Evolutionary conservation across 2,329 filamentous ascomycete species (phyloP).

Genomic region (Plenodomus biglobosus): DNA sequence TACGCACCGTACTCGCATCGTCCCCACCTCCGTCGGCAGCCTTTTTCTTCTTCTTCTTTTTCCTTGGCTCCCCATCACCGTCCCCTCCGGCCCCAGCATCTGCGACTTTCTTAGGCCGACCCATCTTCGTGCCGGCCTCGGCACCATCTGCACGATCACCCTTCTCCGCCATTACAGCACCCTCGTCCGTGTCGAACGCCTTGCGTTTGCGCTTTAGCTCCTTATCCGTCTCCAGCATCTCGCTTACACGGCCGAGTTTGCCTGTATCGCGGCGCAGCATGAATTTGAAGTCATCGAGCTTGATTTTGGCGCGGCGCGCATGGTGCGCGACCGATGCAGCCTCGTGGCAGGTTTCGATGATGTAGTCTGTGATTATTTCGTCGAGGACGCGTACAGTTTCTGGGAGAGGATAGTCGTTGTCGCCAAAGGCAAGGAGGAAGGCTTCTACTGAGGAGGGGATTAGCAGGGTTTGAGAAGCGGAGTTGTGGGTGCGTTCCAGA

Average conservation of each 20-base stretch:
- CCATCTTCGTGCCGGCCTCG: slow-evolving; percentile 9
- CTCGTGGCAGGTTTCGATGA: slow-evolving; percentile 89
- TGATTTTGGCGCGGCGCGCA: slow-evolving; percentile 90
- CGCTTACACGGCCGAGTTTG: slow-evolving; percentile 85
- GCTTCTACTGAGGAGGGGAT: slow-evolving; percentile 59
- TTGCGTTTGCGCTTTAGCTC: slow-evolving; percentile 83
- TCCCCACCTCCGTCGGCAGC: slow-evolving; percentile 13
- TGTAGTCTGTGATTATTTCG: slow-evolving; percentile 91
- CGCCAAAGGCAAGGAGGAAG: slow-evolving; percentile 79
- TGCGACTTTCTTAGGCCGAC: slow-evolving; percentile 3
- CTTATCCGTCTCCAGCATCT: slow-evolving; percentile 84
- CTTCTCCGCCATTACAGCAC: slow-evolving; percentile 54
- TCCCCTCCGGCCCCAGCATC: slow-evolving; percentile 3
- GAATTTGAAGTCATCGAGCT: slow-evolving; percentile 97
- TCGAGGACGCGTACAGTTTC: slow-evolving; percentile 86
- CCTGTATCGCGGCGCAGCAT: slow-evolving; percentile 80
- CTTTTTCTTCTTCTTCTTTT: slow-evolving; percentile 21
- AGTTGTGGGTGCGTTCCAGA: slow-evolving; percentile 3
- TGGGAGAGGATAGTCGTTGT: slow-evolving; percentile 74
- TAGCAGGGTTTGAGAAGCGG: slow-evolving; percentile 9
- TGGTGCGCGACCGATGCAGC: slow-evolving; percentile 84
- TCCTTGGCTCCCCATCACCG: slow-evolving; percentile 15
- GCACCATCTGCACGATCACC: slow-evolving; percentile 21
- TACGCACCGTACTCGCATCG: slow-evolving; percentile 24
- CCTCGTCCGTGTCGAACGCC: slow-evolving; percentile 69